phyloP scores from a whole-genome alignment of 1,284 basidiomycete genomes.

The Rhodotorula sp. region DNA sequence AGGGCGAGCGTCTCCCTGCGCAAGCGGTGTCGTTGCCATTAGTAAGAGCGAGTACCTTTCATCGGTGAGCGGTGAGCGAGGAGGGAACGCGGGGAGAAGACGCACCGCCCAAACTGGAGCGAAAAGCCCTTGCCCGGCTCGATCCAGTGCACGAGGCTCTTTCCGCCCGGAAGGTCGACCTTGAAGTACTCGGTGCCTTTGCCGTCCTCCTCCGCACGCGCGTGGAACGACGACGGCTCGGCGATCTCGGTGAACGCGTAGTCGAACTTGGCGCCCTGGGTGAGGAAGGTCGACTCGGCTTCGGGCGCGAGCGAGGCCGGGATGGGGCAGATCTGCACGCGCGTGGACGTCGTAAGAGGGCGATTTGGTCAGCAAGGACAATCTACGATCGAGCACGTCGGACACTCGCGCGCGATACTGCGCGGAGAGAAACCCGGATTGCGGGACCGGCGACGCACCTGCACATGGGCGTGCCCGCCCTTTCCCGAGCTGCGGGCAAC shows the following conservation, averaged over 20 bases:
- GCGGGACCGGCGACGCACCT: slow-evolving; percentile 29
- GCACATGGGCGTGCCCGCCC: slow-evolving; percentile 89
- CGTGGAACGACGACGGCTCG: slow-evolving; percentile 16
- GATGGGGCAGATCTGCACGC: slow-evolving; percentile 72
- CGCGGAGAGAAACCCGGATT: neutral
- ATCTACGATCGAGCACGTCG: neutral
- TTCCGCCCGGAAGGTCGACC: slow-evolving; percentile 84
- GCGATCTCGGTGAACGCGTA: slow-evolving; percentile 50
- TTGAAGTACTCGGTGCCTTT: slow-evolving; percentile 60
- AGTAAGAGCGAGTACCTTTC: too few species aligned
- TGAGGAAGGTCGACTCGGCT: slow-evolving; percentile 69
- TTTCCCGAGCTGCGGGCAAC: slow-evolving; percentile 70
- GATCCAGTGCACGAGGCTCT: slow-evolving; percentile 79
- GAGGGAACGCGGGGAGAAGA: slow-evolving; percentile 8
- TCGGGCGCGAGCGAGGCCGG: slow-evolving; percentile 64
- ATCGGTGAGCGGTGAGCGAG: too few species aligned
- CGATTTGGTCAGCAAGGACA: neutral
- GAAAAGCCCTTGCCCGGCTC: slow-evolving; percentile 75
- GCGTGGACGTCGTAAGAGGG: neutral
- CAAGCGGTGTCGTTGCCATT: too few species aligned
- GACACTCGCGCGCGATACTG: too few species aligned
- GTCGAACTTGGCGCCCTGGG: slow-evolving; percentile 65
- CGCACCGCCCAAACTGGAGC: slow-evolving; percentile 88
- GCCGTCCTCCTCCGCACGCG: slow-evolving; percentile 6
- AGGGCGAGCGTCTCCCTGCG: slow-evolving; percentile 59